Percentiles rank a stretch among this genome's conserved stretches.
These are phyloP conservation scores for Quercus dentata DNA, from an alignment of 306 rosid genomes.

Conservation along the genomic window DNA sequence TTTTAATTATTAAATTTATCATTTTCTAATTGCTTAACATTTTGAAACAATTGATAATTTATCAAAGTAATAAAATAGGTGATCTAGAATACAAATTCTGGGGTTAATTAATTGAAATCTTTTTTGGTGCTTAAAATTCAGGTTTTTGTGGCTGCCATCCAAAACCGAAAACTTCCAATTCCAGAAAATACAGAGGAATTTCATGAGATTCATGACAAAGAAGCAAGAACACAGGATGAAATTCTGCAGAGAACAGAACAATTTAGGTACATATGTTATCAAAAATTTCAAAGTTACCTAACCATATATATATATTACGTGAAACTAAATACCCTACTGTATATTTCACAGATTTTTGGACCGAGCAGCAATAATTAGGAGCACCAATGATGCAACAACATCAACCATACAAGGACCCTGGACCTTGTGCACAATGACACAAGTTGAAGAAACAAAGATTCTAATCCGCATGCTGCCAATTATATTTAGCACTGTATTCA, in stretches of 20 bases:
- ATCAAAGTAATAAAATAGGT: no score
- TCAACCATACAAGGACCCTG: slow-evolving; percentile 37
- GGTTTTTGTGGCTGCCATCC: slow-evolving; percentile 59
- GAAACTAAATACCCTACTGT: background rate
- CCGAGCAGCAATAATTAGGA: slow-evolving; percentile 49
- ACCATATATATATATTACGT: background rate
- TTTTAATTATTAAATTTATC: no score
- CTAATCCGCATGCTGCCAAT: slow-evolving; percentile 84
- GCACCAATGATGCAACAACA: slow-evolving; percentile 11
- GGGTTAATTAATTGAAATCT: background rate
- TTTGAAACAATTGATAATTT: no score
- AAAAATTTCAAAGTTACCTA: background rate
- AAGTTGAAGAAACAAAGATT: slow-evolving; percentile 86
- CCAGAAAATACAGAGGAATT: slow-evolving; percentile 51
- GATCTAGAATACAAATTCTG: no score
- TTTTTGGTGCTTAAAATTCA: slow-evolving; percentile 1
- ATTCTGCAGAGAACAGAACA: slow-evolving; percentile 63
- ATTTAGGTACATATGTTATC: slow-evolving; percentile 52
- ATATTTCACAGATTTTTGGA: slow-evolving; percentile 57
- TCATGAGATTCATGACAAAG: slow-evolving; percentile 54
- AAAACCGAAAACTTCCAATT: slow-evolving; percentile 52
- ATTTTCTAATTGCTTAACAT: no score
- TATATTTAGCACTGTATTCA: slow-evolving; percentile 69
- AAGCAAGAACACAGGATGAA: slow-evolving; percentile 33
- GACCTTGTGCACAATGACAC: slow-evolving; percentile 74